Base-by-base conservation (phyloP, 768 basidiomycete species). In the Gymnopilus dilepis region DNA sequence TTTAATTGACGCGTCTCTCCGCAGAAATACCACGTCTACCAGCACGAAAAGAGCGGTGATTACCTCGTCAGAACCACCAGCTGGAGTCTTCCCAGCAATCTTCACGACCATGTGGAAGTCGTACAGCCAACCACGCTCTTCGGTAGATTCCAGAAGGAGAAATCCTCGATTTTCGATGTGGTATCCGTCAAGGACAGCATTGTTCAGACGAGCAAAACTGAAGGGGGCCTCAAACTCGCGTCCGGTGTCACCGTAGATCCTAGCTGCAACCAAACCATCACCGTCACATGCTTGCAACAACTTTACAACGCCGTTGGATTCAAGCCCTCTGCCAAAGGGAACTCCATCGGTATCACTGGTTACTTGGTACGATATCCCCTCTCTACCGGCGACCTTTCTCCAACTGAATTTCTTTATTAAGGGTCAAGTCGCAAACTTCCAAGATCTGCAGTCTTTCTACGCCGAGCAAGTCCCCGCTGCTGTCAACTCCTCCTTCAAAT, bases 101-200 rank as follows among this genome's bases (percentile, higher is more conserved):
- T 91, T 28, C 82, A 87, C 62, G 76, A 77, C 1, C 88, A 91
- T 67, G 69, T 91, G 54, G 87, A 90, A 50, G 73, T 90, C 31
- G 75, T 91, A 31, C 86, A 89, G 59, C 90, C 90, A 0, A 90
- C 90, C 0, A 91, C 88, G 1, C 80, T 84, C 71, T 92, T 91
- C 63, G 79, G 81, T n/a, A 80, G 81, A 56, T 74, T 83, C 58
- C 82, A 78, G 62, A 72, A 73, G 7, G 73, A 82, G 56, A 78
- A 67, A 63, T 80, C 81, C 11, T 83, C 76, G 0, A 65, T 84
- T 22, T 74, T 77, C 56, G 74, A 73, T 11, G 63, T 66, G 0
- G 55, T 60, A 1, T 61, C 58, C 41, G 17, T 65, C 17, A 43
- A 65, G 54, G 41, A 61, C 2, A 61, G 69, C 2, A 56, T 64